Percentiles rank a stretch among this genome's conserved stretches.
Conservation (phyloP, 768 basidiomycete genomes). For the Mycena metata region DNA sequence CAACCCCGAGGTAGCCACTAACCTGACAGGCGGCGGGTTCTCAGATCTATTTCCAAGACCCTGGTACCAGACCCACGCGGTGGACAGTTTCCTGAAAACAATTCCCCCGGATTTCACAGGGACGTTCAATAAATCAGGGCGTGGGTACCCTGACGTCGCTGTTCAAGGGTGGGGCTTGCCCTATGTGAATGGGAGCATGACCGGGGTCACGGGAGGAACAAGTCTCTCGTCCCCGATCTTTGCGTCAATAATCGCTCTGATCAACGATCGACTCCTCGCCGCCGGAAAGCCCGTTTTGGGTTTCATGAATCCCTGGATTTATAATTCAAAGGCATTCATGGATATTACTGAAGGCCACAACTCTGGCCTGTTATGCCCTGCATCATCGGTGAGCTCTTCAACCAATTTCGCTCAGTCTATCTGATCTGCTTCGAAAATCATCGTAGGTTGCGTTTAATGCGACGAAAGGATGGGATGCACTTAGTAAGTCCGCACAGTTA, state of each 20-base stretch:
- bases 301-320: conserved; percentile 3
- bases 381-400: conserved; percentile 17
- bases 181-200: neutral
- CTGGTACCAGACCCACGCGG: conserved; percentile 47
- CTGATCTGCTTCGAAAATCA: conserved; percentile 18
- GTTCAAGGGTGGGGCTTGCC: conserved; percentile 22
- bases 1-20: conserved; percentile 13
- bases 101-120: conserved; percentile 21
- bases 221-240: conserved; percentile 60
- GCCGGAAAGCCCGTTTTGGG: conserved; percentile 41
- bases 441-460: conserved; percentile 17
- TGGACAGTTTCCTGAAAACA: conserved; percentile 42
- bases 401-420: conserved; percentile 13
- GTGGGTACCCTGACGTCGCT: conserved; percentile 39
- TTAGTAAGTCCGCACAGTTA: conserved; percentile 15
- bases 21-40: conserved; percentile 53
- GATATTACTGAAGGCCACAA: conserved; percentile 19
- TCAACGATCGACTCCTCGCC: conserved; percentile 56
- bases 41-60: conserved; percentile 54
- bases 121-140: conserved; percentile 26
- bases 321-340: conserved; percentile 4
- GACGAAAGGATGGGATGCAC: conserved; percentile 14
- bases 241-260: conserved; percentile 55
- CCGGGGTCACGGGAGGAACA: conserved; percentile 52
- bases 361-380: conserved; percentile 9